A percentile compares a stretch with the other conserved stretches of the same genome.
These are phyloP conservation scores for Elasticomyces elasticus DNA, from an alignment of 495 filamentous ascomycete species.

Conservation along the genomic window DNA sequence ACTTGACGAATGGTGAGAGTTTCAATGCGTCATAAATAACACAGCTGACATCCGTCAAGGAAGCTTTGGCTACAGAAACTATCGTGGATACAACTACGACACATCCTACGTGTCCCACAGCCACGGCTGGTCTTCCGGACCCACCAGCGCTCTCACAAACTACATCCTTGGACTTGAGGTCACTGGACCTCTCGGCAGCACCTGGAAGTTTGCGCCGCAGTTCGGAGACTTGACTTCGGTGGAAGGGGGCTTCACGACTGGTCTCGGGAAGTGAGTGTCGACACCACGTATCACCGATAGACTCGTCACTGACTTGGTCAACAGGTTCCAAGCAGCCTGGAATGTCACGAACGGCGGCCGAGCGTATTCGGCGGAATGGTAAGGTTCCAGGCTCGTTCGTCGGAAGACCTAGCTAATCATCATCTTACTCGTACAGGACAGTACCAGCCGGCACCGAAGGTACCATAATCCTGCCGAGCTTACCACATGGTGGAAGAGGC, in stretches of 20 bases:
- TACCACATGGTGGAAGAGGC: conserved; percentile 2
- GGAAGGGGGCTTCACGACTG: conserved; percentile 28
- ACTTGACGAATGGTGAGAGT: conserved; percentile 25
- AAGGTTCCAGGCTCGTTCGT: not conserved
- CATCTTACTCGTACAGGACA: not conserved
- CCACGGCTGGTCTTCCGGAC: conserved; percentile 32
- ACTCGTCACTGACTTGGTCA: not conserved
- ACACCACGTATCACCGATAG: not conserved
- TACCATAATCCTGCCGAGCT: conserved; percentile 6
- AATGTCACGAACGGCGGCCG: conserved; percentile 12
- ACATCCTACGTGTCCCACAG: conserved; percentile 26
- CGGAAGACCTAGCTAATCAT: not conserved
- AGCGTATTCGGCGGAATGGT: conserved; percentile 1
- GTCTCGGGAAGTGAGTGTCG: conserved; percentile 11
- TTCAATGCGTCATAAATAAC: too few relatives aligned
- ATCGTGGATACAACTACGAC: conserved; percentile 18
- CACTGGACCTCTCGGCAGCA: conserved; percentile 13
- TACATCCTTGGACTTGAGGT: conserved; percentile 26
- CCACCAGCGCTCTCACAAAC: conserved; percentile 26
- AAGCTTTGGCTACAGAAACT: conserved; percentile 28
- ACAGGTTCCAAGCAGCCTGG: conserved; percentile 12
- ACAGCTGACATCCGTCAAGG: too few relatives aligned
- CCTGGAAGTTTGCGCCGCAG: conserved; percentile 26
- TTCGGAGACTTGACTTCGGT: conserved; percentile 26
- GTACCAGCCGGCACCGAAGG: conserved; percentile 13